Base-by-base conservation (phyloP, 2,329 filamentous ascomycete species). In the Hypoxylon sp. region DNA sequence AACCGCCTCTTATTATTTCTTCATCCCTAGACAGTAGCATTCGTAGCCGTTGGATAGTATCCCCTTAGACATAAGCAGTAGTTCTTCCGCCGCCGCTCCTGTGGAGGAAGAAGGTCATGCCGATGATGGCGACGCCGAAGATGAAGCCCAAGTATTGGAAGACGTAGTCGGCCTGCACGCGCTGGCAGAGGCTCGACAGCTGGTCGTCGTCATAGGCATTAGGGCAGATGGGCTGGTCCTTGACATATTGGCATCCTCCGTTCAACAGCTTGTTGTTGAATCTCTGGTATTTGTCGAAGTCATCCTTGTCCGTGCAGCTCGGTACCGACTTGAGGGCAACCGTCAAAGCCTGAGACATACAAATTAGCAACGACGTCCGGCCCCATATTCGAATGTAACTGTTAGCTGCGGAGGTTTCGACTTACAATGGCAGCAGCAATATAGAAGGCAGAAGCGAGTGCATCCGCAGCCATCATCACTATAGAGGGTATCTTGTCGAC, bases 391-490 rank as follows among this genome's bases (percentile, higher is more conserved):
- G 26, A 9, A 31, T 3, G 23, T 10, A 7, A 11, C 13, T 8
- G 18, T n/a, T 2, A 2, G 2, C 10, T 29, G 17, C 10, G 17
- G 4, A 33, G 48, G 18, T 48, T 10, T 21, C 13, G 17, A 66
- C 69, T 63, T 63, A 70, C 70, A 29, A 74, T 73, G 43, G 64
- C 72, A 15, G 66, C 72, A 3, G 72, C 72, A 26, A 74, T 66
- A 37, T 70, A 74, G 43, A 74, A 67, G 7, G 72, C 50, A 1
- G 68, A 65, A 3, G 70, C 69, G 7, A 74, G 54, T 1, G 58
- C 67, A 45, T 74, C 72, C 6, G 58, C 60, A 7, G 42, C 66
- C 48, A 71, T 60, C 17, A 69, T 48, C n/a, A 65, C 63, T 0
- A 72, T 23, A 2, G 46, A 40, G 1, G 72, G 70, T 6, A 74